Conservation (phyloP, 2,329 filamentous ascomycete genomes). For the Hypocrella siamensis region DNA sequence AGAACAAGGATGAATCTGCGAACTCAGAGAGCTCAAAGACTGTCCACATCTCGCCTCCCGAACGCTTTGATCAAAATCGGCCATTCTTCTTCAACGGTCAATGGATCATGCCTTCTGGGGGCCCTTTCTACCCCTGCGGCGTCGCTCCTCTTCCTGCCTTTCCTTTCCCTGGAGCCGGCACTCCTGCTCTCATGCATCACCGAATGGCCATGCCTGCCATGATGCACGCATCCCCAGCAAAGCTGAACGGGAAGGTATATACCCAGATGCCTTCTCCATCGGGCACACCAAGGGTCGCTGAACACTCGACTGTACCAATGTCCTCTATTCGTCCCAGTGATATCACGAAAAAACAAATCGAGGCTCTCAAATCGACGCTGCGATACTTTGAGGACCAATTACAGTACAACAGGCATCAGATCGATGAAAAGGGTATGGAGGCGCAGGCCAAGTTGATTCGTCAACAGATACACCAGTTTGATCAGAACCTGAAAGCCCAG, state of each 20-base stretch:
- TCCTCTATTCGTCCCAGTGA: slow-evolving; percentile 46
- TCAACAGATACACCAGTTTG: slow-evolving; percentile 33
- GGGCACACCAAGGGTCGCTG: slow-evolving; percentile 4
- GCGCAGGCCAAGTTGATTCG: slow-evolving; percentile 23
- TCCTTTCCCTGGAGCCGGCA: slow-evolving; percentile 10
- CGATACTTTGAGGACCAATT: slow-evolving; percentile 42
- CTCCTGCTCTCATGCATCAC: slow-evolving; percentile 4
- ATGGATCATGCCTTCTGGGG: slow-evolving; percentile 20
- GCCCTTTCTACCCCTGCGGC: slow-evolving; percentile 11
- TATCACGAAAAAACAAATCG: slow-evolving; percentile 44
- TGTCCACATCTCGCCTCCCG: slow-evolving; percentile 21
- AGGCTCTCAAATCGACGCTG: slow-evolving; percentile 33
- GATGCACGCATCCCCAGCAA: slow-evolving; percentile 11
- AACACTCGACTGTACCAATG: slow-evolving; percentile 23
- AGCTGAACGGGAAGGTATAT: slow-evolving; percentile 6
- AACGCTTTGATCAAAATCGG: slow-evolving; percentile 28
- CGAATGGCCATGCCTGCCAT: slow-evolving; percentile 4
- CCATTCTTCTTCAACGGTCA: slow-evolving; percentile 30
- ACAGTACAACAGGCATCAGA: slow-evolving; percentile 45
- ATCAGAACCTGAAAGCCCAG: slow-evolving; percentile 28
- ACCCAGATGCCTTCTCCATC: slow-evolving; percentile 6
- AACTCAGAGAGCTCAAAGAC: slow-evolving; percentile 15
- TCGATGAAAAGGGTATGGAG: slow-evolving; percentile 38
- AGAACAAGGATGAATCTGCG: slow-evolving; percentile 15
- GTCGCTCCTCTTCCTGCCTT: slow-evolving; percentile 14